A percentile compares a stretch with the other conserved stretches of the same genome.
phyloP scores from a whole-genome alignment of 129 eudicot genomes.

The Silybum marianum region DNA sequence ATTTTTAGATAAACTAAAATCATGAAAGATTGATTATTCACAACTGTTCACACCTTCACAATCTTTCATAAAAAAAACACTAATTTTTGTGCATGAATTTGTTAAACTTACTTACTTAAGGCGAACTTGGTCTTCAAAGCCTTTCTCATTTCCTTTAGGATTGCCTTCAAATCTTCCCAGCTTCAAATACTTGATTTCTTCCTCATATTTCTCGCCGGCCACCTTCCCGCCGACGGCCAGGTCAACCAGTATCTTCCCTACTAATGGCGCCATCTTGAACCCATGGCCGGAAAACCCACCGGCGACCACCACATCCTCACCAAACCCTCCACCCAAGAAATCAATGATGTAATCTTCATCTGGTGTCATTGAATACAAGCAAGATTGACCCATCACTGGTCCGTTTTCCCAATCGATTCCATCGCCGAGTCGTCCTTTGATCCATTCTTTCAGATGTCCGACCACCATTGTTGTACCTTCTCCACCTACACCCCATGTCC shows the following conservation, averaged over 20 bases:
- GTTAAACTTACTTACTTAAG: conserved; percentile 12
- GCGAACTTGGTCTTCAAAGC: conserved; percentile 58
- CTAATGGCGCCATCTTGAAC: conserved; percentile 83
- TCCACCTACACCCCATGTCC: conserved; percentile 47
- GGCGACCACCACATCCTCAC: conserved; percentile 70
- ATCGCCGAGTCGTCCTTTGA: conserved; percentile 53
- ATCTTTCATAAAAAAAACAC: not conserved
- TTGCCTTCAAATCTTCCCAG: conserved; percentile 61
- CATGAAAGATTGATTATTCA: not conserved
- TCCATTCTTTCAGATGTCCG: conserved; percentile 51
- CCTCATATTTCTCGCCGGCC: conserved; percentile 21
- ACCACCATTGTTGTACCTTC: conserved; percentile 21
- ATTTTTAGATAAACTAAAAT: not conserved
- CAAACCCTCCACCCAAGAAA: conserved; percentile 79
- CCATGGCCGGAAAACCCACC: conserved; percentile 99
- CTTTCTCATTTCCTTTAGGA: conserved; percentile 65
- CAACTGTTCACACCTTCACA: not conserved
- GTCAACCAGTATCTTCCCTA: conserved; percentile 68
- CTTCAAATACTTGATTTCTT: conserved; percentile 53
- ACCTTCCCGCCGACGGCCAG: conserved; percentile 53
- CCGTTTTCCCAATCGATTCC: conserved; percentile 44
- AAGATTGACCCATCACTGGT: conserved; percentile 71
- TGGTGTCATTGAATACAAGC: conserved; percentile 89
- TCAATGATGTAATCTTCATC: conserved; percentile 88
- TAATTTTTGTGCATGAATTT: not conserved